Conservation (phyloP, 2,329 filamentous ascomycete genomes). For the Zymoseptoria passerinii region DNA sequence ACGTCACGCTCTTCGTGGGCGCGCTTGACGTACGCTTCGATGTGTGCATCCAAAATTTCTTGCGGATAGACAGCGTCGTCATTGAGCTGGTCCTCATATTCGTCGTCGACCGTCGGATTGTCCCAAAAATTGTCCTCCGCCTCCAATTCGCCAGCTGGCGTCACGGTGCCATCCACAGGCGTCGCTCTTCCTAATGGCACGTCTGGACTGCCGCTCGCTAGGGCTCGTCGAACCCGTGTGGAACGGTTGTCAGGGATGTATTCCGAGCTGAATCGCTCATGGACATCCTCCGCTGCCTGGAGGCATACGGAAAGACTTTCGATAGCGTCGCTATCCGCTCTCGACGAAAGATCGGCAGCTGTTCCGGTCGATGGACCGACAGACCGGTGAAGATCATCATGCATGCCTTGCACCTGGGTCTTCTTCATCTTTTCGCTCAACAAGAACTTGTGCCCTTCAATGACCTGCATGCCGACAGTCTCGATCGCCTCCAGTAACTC, state of each 20-base stretch:
- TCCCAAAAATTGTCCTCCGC: neutral
- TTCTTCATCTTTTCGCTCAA: neutral
- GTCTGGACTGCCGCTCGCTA: slow-evolving; percentile 1
- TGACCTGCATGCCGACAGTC: slow-evolving; percentile 5
- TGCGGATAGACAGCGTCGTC: slow-evolving; percentile 9
- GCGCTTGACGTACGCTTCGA: slow-evolving; percentile 10
- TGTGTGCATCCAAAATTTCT: slow-evolving; percentile 6
- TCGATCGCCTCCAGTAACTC: slow-evolving; percentile 6
- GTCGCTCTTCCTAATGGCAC: slow-evolving; percentile 1
- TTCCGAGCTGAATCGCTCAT: slow-evolving; percentile 14
- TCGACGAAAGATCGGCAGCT: neutral
- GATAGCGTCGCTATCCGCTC: slow-evolving; percentile 5
- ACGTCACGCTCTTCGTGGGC: slow-evolving; percentile 8
- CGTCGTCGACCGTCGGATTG: neutral
- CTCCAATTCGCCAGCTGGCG: neutral
- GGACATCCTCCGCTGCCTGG: slow-evolving; percentile 12
- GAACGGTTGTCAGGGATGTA: slow-evolving; percentile 14
- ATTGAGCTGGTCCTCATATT: neutral
- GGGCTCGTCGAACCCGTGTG: slow-evolving; percentile 2
- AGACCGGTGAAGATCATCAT: neutral
- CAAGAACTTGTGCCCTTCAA: slow-evolving; percentile 7
- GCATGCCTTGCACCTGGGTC: neutral
- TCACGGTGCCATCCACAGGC: neutral
- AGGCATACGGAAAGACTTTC: slow-evolving; percentile 9
- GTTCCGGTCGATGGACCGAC: neutral